phyloP scores from a whole-genome alignment of 108 stramenopile genomes.

The Nitzschia sp. region DNA sequence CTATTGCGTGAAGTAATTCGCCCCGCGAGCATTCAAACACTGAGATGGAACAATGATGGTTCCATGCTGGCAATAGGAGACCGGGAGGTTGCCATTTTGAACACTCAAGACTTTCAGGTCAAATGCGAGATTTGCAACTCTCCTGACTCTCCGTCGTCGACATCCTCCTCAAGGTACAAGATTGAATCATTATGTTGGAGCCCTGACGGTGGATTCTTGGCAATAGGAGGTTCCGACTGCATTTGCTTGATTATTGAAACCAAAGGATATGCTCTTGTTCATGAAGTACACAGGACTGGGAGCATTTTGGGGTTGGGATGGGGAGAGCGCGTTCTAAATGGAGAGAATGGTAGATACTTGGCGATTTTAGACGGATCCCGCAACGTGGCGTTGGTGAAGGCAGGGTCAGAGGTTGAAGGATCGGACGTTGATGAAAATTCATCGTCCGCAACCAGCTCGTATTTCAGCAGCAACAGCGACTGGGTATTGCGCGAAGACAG shows the following conservation, averaged over 20 bases:
- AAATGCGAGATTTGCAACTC: conserved; percentile 29
- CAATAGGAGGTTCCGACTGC: conserved; percentile 44
- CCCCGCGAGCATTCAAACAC: conserved; percentile 20
- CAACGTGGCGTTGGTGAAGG: conserved; percentile 38
- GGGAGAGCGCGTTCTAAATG: conserved; percentile 17
- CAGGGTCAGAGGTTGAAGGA: conserved; percentile 25
- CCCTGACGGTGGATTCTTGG: conserved; percentile 35
- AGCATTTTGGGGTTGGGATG: conserved; percentile 32
- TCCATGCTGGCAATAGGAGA: conserved; percentile 39
- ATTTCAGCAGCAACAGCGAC: conserved; percentile 23
- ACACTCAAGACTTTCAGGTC: conserved; percentile 18
- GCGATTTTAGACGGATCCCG: conserved; percentile 35
- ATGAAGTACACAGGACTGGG: conserved; percentile 35
- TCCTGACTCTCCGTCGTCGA: not conserved
- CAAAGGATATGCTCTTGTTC: conserved; percentile 37
- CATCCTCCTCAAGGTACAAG: conserved; percentile 15
- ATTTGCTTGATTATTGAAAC: conserved; percentile 44
- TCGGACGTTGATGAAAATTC: conserved; percentile 22
- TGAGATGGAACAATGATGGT: conserved; percentile 45
- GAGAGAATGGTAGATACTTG: conserved; percentile 30
- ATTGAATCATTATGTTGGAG: conserved; percentile 44
- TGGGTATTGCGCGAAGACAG: conserved; percentile 39
- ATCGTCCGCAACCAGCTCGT: conserved; percentile 30
- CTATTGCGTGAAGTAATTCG: conserved; percentile 28
- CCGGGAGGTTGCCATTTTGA: conserved; percentile 33